Conservation (phyloP, 139 green algal genomes). For the Tetraselmis chui region DNA sequence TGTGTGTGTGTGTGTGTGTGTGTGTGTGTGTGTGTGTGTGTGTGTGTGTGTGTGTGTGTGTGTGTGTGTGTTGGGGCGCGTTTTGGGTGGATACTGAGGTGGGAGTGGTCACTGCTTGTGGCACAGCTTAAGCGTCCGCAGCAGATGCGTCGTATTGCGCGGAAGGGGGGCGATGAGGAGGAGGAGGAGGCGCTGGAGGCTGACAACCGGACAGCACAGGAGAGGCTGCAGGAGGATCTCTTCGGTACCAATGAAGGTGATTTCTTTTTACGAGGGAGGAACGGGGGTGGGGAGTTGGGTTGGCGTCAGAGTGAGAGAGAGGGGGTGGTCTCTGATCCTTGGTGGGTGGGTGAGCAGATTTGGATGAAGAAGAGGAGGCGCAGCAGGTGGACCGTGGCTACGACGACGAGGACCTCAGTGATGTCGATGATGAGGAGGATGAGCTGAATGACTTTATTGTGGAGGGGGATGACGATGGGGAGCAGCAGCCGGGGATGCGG, state of each 20-base stretch:
- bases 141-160: slow-evolving; percentile 51
- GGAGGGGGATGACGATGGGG: slow-evolving; percentile 57
- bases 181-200: slow-evolving; percentile 6
- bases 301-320: background rate
- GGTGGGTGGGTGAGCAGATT: slow-evolving; percentile 23
- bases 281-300: background rate
- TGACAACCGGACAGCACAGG: slow-evolving; percentile 19
- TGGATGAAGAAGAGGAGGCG: slow-evolving; percentile 61
- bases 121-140: slow-evolving; percentile 27
- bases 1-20: background rate
- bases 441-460: slow-evolving; percentile 86
- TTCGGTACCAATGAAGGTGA: slow-evolving; percentile 62
- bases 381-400: background rate
- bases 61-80: background rate
- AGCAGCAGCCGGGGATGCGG: slow-evolving; percentile 9
- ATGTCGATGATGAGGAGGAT: slow-evolving; percentile 52
- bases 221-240: slow-evolving; percentile 58
- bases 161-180: slow-evolving; percentile 41
- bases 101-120: slow-evolving; percentile 22
- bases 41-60: background rate
- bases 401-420: slow-evolving; percentile 11
- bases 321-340: background rate
- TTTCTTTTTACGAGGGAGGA: too few relatives aligned
- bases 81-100: slow-evolving; percentile 3
- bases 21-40: background rate